phyloP scores from a whole-genome alignment of 2,329 filamentous ascomycete genomes.

The Rachicladosporium sp. region DNA sequence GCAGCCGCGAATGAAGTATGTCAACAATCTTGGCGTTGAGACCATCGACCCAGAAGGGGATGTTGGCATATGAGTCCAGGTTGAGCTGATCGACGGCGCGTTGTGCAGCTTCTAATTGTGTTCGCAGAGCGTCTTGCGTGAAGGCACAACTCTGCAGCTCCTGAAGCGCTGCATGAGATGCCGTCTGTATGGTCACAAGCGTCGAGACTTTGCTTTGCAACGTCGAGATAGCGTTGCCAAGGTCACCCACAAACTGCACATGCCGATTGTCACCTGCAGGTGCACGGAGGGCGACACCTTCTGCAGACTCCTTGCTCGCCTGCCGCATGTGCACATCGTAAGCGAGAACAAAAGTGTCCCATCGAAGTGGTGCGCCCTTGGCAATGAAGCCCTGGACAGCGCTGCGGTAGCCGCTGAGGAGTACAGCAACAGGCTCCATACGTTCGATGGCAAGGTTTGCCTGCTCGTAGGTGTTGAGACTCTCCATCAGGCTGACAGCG shows the following conservation, averaged over 20 bases:
- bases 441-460: constrained; percentile 71
- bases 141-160: constrained; percentile 81
- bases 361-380: constrained; percentile 81
- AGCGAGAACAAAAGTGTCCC: constrained; percentile 96
- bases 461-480: constrained; percentile 83
- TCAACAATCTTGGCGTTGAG: constrained; percentile 78
- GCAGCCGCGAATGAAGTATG: constrained; percentile 70
- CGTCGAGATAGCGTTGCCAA: constrained; percentile 73
- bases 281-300: too few species aligned
- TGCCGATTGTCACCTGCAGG: constrained; percentile 44
- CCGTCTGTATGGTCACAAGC: constrained; percentile 67
- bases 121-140: constrained; percentile 63
- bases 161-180: constrained; percentile 64
- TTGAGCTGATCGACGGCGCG: constrained; percentile 92
- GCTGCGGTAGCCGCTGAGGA: constrained; percentile 84
- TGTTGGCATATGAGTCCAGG: constrained; percentile 87
- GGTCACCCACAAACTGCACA: constrained; percentile 90
- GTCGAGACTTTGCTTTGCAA: constrained; percentile 79
- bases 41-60: constrained; percentile 76
- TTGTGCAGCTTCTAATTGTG: constrained; percentile 74
- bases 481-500: constrained; percentile 96
- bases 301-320: constrained; percentile 42
- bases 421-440: constrained; percentile 76
- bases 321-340: constrained; percentile 79
- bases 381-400: constrained; percentile 72